Evolutionary conservation across 108 stramenopile genomes (phyloP).

Genomic region (Hondaea fermentalgiana): DNA sequence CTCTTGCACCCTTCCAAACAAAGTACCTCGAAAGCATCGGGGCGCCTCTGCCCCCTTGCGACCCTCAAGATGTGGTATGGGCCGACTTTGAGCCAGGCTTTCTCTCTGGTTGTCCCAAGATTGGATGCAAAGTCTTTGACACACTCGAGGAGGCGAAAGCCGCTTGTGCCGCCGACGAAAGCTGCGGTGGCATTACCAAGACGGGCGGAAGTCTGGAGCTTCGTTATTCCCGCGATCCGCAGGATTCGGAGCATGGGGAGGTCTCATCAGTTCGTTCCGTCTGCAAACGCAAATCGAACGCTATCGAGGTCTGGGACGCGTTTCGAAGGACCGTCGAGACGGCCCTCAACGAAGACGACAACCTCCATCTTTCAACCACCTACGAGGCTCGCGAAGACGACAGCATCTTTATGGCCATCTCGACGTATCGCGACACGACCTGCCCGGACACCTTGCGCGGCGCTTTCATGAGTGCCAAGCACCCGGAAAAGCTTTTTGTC

Average conservation of each 20-base stretch:
- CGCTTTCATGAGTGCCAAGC: constrained; percentile 62
- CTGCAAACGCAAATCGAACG: background rate
- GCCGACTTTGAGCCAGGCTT: background rate
- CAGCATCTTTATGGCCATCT: constrained; percentile 69
- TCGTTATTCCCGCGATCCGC: background rate
- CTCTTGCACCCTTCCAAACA: background rate
- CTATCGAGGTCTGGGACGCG: background rate
- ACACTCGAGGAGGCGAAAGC: background rate
- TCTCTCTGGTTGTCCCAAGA: background rate
- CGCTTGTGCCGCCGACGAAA: background rate
- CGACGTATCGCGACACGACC: constrained; percentile 75
- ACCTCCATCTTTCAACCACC: background rate
- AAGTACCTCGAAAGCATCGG: background rate
- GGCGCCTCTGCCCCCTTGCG: background rate
- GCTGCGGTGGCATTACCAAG: background rate
- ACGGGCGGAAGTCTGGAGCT: background rate
- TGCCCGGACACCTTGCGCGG: constrained; percentile 64
- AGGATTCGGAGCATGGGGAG: background rate
- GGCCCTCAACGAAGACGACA: background rate
- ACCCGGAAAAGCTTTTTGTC: constrained; percentile 70
- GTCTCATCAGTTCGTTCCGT: background rate
- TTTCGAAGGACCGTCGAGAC: background rate
- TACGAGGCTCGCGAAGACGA: constrained; percentile 20
- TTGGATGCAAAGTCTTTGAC: background rate
- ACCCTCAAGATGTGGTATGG: background rate